Conservation (phyloP, 2,329 filamentous ascomycete genomes). For the Monilinia vaccinii-corymbosi region DNA sequence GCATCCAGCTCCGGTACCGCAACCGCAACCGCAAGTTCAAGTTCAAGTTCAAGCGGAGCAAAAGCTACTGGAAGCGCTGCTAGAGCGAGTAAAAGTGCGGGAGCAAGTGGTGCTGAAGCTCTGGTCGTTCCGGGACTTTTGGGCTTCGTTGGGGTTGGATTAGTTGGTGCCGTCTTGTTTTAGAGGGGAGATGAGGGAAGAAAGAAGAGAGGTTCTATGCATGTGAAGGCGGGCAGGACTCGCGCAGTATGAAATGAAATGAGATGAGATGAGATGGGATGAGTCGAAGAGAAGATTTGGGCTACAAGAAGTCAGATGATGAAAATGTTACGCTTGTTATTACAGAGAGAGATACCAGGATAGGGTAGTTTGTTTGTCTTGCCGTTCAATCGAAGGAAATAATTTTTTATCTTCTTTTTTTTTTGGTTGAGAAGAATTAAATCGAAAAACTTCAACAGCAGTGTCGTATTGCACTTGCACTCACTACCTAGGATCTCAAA, state of each 20-base stretch:
- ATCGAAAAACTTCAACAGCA: background rate
- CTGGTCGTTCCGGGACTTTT: constrained; percentile 3
- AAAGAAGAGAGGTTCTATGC: background rate
- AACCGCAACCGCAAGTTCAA: background rate
- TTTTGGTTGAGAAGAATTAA: background rate
- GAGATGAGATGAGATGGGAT: background rate
- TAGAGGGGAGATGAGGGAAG: background rate
- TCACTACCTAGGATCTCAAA: too few species aligned
- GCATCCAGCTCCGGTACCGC: background rate
- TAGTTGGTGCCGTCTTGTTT: background rate
- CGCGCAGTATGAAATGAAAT: too few species aligned
- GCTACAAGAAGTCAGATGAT: background rate
- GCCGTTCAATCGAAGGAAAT: background rate
- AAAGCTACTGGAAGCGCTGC: background rate
- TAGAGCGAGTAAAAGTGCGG: background rate
- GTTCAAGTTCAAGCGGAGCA: too few species aligned
- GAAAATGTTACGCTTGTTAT: background rate
- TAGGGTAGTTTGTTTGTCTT: background rate
- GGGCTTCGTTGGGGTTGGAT: background rate
- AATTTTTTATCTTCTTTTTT: too few species aligned
- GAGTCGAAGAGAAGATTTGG: too few species aligned
- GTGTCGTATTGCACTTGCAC: too few species aligned
- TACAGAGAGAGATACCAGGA: background rate
- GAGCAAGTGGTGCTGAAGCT: background rate
- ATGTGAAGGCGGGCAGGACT: background rate